These are phyloP conservation scores for Populus trichocarpa DNA, from an alignment of 441 rosid species.

Conservation along the genomic window DNA sequence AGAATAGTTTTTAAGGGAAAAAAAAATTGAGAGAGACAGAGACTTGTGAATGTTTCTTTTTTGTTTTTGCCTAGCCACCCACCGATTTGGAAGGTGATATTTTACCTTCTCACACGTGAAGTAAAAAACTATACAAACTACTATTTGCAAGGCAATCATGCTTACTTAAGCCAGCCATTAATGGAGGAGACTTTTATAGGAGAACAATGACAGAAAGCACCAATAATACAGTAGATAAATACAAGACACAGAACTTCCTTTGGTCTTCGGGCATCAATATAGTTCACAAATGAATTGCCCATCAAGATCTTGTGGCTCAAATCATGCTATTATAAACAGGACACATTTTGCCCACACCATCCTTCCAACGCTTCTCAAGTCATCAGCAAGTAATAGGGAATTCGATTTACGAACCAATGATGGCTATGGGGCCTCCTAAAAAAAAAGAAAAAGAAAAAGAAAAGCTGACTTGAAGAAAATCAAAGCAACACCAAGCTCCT, in stretches of 20 bases:
- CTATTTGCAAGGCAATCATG: background rate
- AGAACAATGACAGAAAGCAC: background rate
- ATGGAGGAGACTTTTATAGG: background rate
- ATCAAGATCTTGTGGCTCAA: background rate
- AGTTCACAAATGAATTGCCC: background rate
- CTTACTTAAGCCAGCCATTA: background rate
- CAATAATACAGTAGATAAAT: background rate
- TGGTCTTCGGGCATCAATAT: background rate
- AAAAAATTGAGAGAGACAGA: background rate
- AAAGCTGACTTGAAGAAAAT: slow-evolving; percentile 13
- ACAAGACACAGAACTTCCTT: background rate
- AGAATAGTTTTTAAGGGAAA: background rate
- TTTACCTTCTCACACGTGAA: background rate
- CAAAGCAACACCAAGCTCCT: background rate
- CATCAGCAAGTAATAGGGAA: slow-evolving; percentile 17
- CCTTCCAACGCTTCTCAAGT: background rate
- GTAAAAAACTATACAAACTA: background rate
- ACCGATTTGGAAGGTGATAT: background rate
- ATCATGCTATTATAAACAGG: background rate
- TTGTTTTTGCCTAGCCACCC: background rate
- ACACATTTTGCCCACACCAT: background rate
- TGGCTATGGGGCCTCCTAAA: slow-evolving; percentile 7
- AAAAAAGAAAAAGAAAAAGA: slow-evolving; percentile 19
- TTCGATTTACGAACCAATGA: slow-evolving; percentile 12
- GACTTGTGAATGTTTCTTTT: background rate